Evolutionary conservation across 2,329 filamentous ascomycete species (phyloP).

Genomic region (Colletotrichum simmondsii): DNA sequence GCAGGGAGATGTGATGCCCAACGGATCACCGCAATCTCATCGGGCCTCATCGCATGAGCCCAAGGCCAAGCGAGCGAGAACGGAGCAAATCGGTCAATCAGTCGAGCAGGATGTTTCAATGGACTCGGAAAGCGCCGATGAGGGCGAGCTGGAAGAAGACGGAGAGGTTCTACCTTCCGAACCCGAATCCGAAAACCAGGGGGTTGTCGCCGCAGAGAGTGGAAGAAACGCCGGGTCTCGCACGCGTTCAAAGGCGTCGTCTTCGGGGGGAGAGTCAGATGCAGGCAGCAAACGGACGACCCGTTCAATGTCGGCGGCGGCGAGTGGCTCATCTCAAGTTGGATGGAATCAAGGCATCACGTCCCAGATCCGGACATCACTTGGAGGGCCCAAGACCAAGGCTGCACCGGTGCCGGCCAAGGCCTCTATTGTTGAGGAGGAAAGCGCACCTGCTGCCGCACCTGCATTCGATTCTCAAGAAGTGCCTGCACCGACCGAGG

Average conservation of each 20-base stretch:
- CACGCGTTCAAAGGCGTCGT: not conserved
- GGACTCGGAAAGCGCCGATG: constrained; percentile 39
- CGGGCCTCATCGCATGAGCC: constrained; percentile 24
- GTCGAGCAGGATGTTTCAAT: not conserved
- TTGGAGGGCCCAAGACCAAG: constrained; percentile 9
- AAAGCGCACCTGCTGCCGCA: not conserved
- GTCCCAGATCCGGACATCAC: constrained; percentile 30
- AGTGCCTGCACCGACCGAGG: not conserved
- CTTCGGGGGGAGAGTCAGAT: not conserved
- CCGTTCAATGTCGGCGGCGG: constrained; percentile 12
- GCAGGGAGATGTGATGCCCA: constrained; percentile 11
- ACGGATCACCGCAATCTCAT: constrained; percentile 14
- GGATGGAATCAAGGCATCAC: constrained; percentile 34
- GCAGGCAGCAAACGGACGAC: constrained; percentile 13
- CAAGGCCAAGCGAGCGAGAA: constrained; percentile 37
- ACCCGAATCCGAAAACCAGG: not conserved
- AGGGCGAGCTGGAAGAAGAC: constrained; percentile 46
- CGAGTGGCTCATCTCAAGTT: not conserved
- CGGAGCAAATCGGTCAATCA: not conserved
- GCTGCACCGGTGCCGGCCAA: not conserved
- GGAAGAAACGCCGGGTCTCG: not conserved
- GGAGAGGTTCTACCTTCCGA: constrained; percentile 7
- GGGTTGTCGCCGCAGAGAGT: not conserved
- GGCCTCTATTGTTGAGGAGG: not conserved
- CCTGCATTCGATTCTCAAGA: not conserved